phyloP scores from a whole-genome alignment of 345 rosid species.

The Populus simonii region DNA sequence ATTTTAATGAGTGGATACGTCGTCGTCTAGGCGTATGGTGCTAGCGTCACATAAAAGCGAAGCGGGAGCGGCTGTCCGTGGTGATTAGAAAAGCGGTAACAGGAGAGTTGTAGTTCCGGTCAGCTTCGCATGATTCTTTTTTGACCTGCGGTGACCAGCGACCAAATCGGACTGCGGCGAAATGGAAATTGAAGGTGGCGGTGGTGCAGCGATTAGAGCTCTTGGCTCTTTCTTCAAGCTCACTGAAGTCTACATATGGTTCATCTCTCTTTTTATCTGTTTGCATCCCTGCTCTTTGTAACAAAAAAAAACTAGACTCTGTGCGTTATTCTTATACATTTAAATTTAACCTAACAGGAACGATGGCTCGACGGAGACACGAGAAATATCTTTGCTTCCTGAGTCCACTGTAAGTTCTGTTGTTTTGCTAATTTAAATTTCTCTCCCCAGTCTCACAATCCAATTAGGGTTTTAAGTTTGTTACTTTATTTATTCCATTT shows the following conservation, averaged over 20 bases:
- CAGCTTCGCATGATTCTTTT: background rate
- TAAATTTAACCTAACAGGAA: slow-evolving; percentile 41
- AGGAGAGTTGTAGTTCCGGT: background rate
- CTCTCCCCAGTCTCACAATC: background rate
- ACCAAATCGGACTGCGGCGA: background rate
- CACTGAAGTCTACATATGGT: slow-evolving; percentile 70
- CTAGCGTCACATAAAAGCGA: background rate
- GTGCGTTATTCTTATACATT: background rate
- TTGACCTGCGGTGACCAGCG: background rate
- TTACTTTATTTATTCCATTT: background rate
- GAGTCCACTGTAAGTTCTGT: slow-evolving; percentile 36
- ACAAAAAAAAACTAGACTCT: background rate
- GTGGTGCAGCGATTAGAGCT: slow-evolving; percentile 44
- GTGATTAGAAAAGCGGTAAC: background rate
- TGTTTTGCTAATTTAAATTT: background rate
- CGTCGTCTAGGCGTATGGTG: background rate
- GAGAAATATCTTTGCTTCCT: slow-evolving; percentile 21
- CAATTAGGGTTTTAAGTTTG: background rate
- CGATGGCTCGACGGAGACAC: slow-evolving; percentile 46
- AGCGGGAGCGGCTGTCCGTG: background rate
- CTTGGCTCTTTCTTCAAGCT: slow-evolving; percentile 74
- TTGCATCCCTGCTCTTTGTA: background rate
- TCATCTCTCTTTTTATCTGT: slow-evolving; percentile 1
- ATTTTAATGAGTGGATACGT: background rate
- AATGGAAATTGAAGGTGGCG: slow-evolving; percentile 29